These are phyloP conservation scores for Sporothrix protearum DNA, from an alignment of 2,329 filamentous ascomycete genomes.

Conservation along the genomic window DNA sequence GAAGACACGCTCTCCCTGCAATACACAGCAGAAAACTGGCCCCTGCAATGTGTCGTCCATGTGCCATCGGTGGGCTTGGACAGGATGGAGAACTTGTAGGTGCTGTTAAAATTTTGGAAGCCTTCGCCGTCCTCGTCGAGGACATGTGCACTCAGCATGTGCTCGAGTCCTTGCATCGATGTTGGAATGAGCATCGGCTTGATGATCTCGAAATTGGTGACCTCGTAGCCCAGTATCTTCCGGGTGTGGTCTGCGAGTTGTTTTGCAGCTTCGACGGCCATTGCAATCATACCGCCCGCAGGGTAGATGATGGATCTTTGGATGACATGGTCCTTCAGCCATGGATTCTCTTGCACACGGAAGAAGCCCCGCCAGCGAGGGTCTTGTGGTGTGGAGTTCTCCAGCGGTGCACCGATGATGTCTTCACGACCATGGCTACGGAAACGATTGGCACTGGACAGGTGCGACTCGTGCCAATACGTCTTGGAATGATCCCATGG, in stretches of 20 bases:
- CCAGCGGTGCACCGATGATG: conserved; percentile 31
- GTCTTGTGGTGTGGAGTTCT: conserved; percentile 31
- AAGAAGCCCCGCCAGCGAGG: conserved; percentile 46
- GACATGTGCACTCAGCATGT: conserved; percentile 45
- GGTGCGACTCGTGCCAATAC: conserved; percentile 41
- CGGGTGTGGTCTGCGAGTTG: conserved; percentile 28
- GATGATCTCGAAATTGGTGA: conserved; percentile 27
- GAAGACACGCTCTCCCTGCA: neutral
- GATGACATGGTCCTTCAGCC: conserved; percentile 47
- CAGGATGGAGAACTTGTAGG: conserved; percentile 39
- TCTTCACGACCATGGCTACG: conserved; percentile 33
- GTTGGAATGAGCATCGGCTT: conserved; percentile 30
- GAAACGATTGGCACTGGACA: conserved; percentile 35
- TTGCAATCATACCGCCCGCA: conserved; percentile 38
- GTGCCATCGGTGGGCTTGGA: conserved; percentile 41
- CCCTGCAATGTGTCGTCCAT: conserved; percentile 42
- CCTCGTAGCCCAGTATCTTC: conserved; percentile 23
- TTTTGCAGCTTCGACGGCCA: conserved; percentile 40
- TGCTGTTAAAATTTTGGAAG: neutral
- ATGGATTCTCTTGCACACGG: conserved; percentile 40
- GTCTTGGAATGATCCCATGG: conserved; percentile 40
- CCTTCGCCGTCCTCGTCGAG: conserved; percentile 19
- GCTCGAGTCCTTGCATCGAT: conserved; percentile 43
- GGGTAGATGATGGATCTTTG: conserved; percentile 38
- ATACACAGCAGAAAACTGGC: conserved; percentile 31